These are phyloP conservation scores for Auriculariales sp. DNA, from an alignment of 768 basidiomycete species.

Conservation along the genomic window DNA sequence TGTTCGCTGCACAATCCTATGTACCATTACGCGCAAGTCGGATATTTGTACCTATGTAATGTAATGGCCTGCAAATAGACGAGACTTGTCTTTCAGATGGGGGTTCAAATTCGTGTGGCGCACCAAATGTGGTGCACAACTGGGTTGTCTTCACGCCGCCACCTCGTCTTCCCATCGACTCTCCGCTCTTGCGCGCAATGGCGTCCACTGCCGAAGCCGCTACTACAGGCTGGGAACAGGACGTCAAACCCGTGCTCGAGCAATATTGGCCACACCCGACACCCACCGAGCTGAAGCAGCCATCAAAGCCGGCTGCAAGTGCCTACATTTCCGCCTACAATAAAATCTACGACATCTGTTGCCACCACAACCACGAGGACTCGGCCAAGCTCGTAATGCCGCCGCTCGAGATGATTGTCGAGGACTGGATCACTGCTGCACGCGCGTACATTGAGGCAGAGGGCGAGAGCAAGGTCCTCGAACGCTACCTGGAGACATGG, in stretches of 20 bases:
- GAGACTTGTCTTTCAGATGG: no score
- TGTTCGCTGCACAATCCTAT: no score
- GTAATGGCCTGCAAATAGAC: no score
- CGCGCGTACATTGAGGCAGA: background rate
- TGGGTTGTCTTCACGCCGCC: background rate
- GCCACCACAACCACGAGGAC: background rate
- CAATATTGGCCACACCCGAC: background rate
- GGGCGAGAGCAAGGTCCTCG: no score
- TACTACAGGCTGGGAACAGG: background rate
- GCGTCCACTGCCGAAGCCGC: background rate
- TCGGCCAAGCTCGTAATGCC: background rate
- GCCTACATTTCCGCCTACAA: background rate
- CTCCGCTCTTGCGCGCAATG: background rate
- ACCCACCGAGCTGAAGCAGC: background rate
- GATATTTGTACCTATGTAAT: no score
- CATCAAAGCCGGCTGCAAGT: background rate
- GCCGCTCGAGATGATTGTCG: background rate
- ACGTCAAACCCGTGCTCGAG: background rate
- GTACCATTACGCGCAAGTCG: no score
- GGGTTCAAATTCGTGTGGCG: no score
- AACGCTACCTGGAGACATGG: background rate
- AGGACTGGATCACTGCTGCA: background rate
- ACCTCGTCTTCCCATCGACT: background rate
- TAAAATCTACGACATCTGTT: background rate
- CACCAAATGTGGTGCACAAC: no score